These are phyloP conservation scores for Vaccinium corymbosum DNA, from an alignment of 148 eudicot species.

Conservation along the genomic window DNA sequence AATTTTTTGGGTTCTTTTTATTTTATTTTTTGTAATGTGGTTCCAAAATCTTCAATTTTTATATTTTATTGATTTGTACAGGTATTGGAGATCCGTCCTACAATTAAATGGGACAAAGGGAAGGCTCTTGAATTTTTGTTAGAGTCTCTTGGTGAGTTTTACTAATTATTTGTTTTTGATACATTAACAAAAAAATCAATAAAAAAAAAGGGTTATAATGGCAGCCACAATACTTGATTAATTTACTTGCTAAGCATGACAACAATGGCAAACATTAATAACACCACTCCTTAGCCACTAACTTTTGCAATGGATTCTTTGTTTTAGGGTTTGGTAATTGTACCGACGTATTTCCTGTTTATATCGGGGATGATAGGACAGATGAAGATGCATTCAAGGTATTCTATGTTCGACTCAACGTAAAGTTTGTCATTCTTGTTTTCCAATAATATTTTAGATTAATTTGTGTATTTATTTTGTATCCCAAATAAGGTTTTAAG, in stretches of 20 bases:
- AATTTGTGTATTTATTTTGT: not conserved
- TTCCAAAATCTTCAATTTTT: not conserved
- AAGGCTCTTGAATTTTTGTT: constrained; percentile 90
- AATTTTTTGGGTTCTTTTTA: not conserved
- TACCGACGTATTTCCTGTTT: constrained; percentile 74
- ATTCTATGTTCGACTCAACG: constrained; percentile 17
- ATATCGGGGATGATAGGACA: constrained; percentile 89
- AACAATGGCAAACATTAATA: not conserved
- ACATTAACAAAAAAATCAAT: too few species aligned
- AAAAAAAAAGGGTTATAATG: not conserved
- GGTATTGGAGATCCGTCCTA: constrained; percentile 91
- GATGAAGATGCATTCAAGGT: constrained; percentile 99
- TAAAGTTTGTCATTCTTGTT: not conserved
- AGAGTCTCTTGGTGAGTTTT: constrained; percentile 76
- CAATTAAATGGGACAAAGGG: constrained; percentile 97
- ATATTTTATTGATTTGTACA: constrained; percentile 22
- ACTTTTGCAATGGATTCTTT: not conserved
- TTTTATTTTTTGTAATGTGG: constrained; percentile 9
- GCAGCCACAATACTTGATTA: too few species aligned
- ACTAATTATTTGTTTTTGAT: not conserved
- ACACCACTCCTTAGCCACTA: not conserved
- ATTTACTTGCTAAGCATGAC: too few species aligned
- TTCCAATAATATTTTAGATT: not conserved
- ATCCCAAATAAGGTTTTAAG: constrained; percentile 49
- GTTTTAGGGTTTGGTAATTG: constrained; percentile 58